Evolutionary conservation across 148 eudicot species (phyloP).

Genomic region (Nyssa sinensis): DNA sequence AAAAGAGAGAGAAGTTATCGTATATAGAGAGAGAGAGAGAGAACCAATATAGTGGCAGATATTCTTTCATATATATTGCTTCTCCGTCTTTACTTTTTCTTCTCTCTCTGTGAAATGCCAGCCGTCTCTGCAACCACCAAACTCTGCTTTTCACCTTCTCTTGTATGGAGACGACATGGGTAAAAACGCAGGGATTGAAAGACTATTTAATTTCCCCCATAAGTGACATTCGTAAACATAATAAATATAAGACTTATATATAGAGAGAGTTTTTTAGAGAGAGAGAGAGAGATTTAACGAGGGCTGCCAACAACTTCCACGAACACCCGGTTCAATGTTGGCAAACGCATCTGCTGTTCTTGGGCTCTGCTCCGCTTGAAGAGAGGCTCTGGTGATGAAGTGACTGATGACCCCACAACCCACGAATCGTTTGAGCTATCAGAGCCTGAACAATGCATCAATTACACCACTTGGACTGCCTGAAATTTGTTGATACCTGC

Average conservation of each 20-base stretch:
- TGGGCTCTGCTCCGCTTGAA: conserved; percentile 35
- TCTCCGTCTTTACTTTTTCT: neutral
- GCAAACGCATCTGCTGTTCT: conserved; percentile 50
- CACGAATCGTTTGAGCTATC: conserved; percentile 56
- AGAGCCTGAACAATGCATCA: conserved; percentile 36
- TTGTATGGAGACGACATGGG: too few relatives aligned
- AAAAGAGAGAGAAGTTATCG: neutral
- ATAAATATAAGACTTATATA: neutral
- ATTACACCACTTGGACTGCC: conserved; percentile 52
- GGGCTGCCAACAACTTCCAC: too few relatives aligned
- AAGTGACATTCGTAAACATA: neutral
- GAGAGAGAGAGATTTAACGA: conserved; percentile 13
- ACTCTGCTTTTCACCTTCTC: neutral
- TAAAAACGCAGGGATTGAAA: neutral
- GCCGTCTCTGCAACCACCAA: neutral
- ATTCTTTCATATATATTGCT: conserved; percentile 17
- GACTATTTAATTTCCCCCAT: conserved; percentile 3
- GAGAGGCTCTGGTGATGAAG: conserved; percentile 28
- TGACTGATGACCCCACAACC: conserved; percentile 24
- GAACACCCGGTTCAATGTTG: conserved; percentile 32
- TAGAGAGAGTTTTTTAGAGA: neutral
- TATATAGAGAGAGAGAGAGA: neutral
- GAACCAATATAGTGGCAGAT: conserved; percentile 1
- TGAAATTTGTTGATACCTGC: conserved; percentile 23
- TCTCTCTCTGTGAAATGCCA: conserved; percentile 6